These are phyloP conservation scores for Strobilomyces dryophilus DNA, from an alignment of 768 basidiomycete genomes.

Conservation along the genomic window DNA sequence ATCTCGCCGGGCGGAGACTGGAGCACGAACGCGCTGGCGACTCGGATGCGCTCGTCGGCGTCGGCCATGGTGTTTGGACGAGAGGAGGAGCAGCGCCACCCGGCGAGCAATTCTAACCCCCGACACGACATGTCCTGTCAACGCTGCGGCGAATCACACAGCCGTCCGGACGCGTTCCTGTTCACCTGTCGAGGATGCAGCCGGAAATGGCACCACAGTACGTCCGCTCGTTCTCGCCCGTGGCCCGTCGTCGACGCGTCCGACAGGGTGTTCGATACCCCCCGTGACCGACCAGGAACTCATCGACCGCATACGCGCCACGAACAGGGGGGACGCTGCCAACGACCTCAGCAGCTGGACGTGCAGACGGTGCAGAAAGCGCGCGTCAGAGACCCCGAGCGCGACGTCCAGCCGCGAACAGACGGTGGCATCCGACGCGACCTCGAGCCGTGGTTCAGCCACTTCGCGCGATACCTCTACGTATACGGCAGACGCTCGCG, in stretches of 20 bases:
- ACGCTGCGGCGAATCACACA: conserved; percentile 25
- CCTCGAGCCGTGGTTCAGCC: not conserved
- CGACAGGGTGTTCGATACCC: conserved; percentile 32
- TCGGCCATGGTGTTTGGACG: conserved; percentile 42
- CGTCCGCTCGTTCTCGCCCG: not conserved
- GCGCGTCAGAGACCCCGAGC: not conserved
- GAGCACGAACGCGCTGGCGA: conserved; percentile 74
- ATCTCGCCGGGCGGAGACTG: conserved; percentile 96
- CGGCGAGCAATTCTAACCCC: conserved; percentile 24
- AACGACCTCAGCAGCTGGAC: conserved; percentile 25
- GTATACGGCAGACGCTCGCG: not conserved
- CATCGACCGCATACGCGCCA: conserved; percentile 21
- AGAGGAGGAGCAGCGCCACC: not conserved
- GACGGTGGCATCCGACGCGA: conserved; percentile 2
- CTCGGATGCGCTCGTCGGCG: conserved; percentile 57
- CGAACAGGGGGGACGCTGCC: conserved; percentile 19
- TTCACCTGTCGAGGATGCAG: conserved; percentile 31
- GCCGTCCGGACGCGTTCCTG: conserved; percentile 28
- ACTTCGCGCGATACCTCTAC: no score
- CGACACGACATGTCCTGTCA: conserved; percentile 12
- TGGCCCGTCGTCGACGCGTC: not conserved
- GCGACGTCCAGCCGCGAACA: conserved; percentile 4
- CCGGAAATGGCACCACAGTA: conserved; percentile 35
- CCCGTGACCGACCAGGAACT: conserved; percentile 26
- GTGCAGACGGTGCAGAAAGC: conserved; percentile 31